Percentiles rank a stretch among this genome's conserved stretches.
These are phyloP conservation scores for Talaromyces sp. DNA, from an alignment of 2,329 filamentous ascomycete genomes.

Conservation along the genomic window DNA sequence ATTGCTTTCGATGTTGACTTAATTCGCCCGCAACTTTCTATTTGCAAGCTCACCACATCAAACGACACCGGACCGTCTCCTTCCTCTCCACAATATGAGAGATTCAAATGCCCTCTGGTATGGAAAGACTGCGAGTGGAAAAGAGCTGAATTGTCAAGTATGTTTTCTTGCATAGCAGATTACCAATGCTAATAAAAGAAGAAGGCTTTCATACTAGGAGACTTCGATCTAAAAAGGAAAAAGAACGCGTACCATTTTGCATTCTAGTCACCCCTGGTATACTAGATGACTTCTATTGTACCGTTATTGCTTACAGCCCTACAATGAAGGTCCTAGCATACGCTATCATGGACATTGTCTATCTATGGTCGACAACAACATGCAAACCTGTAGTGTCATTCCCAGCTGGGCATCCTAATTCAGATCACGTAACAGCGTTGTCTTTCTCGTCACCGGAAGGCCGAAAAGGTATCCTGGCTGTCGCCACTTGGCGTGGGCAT, in stretches of 20 bases:
- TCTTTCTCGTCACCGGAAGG: constrained; percentile 80
- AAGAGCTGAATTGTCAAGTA: constrained; percentile 21
- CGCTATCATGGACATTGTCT: constrained; percentile 72
- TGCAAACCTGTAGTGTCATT: constrained; percentile 60
- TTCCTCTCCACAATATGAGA: constrained; percentile 23
- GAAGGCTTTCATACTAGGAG: background rate
- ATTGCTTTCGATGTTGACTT: constrained; percentile 76
- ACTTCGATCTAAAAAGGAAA: background rate
- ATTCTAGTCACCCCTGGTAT: constrained; percentile 73
- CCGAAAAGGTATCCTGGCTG: constrained; percentile 73
- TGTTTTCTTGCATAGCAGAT: constrained; percentile 18
- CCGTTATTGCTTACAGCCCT: constrained; percentile 76
- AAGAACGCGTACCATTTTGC: constrained; percentile 63
- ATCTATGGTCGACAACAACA: constrained; percentile 77
- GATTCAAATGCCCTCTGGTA: constrained; percentile 24
- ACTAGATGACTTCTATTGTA: constrained; percentile 96
- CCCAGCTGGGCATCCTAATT: constrained; percentile 40
- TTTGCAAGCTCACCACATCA: constrained; percentile 26
- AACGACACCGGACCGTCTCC: constrained; percentile 20
- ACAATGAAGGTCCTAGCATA: constrained; percentile 74
- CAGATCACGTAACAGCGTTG: constrained; percentile 71
- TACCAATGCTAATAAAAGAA: background rate
- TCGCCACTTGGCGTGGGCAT: constrained; percentile 72
- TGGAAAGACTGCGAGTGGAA: constrained; percentile 38
- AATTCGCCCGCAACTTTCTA: constrained; percentile 60